phyloP scores from a whole-genome alignment of 768 basidiomycete species.

The Leccinum sublutescens region DNA sequence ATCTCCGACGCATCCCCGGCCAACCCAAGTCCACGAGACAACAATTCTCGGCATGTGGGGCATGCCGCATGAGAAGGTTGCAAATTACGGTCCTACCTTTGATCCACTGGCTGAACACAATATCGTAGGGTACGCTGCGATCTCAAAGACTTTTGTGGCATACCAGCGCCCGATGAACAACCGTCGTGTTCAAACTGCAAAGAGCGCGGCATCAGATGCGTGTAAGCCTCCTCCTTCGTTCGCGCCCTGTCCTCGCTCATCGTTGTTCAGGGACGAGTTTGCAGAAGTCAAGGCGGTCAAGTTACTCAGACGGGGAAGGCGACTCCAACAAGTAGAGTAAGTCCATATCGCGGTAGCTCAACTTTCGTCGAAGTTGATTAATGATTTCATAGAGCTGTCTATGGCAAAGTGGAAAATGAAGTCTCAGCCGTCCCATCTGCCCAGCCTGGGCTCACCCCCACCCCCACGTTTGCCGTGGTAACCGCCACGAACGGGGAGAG shows the following conservation, averaged over 20 bases:
- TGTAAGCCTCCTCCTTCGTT: slow-evolving; percentile 55
- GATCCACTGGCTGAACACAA: background rate
- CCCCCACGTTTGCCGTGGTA: slow-evolving; percentile 7
- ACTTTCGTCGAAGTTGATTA: slow-evolving; percentile 6
- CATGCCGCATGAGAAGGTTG: slow-evolving; percentile 85
- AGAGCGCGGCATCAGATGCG: slow-evolving; percentile 89
- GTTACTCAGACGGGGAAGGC: slow-evolving; percentile 72
- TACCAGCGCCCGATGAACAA: slow-evolving; percentile 43
- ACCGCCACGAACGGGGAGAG: slow-evolving; percentile 22
- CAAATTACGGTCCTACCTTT: slow-evolving; percentile 9
- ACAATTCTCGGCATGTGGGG: slow-evolving; percentile 92
- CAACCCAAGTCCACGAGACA: slow-evolving; percentile 75
- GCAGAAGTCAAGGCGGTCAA: slow-evolving; percentile 90
- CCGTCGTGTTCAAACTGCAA: slow-evolving; percentile 84
- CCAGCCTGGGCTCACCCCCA: slow-evolving; percentile 25
- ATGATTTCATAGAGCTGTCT: slow-evolving; percentile 57
- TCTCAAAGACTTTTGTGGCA: slow-evolving; percentile 75
- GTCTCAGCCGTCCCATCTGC: slow-evolving; percentile 25
- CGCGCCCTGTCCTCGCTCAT: slow-evolving; percentile 7
- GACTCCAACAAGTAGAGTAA: slow-evolving; percentile 82
- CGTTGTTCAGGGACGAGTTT: slow-evolving; percentile 72
- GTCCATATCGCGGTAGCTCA: slow-evolving; percentile 30
- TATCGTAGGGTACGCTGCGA: slow-evolving; percentile 81
- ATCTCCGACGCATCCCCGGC: slow-evolving; percentile 49
- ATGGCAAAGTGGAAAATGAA: slow-evolving; percentile 61